Base-by-base conservation (phyloP, 305 asterid genomes). In the Fraxinus floribunda region DNA sequence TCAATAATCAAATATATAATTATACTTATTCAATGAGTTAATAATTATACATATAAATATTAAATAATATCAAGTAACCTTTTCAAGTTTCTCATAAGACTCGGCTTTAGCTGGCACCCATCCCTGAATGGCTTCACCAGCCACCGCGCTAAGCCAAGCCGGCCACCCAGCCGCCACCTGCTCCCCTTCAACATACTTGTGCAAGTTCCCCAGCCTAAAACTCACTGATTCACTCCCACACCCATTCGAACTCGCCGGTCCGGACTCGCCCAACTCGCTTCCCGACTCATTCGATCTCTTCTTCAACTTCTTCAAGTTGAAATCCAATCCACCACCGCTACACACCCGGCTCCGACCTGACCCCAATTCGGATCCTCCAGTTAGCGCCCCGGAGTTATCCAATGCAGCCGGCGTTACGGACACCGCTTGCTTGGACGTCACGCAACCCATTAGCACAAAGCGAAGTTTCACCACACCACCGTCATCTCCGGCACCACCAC, bases 91-190 rank as follows among this genome's bases (percentile, higher is more conserved):
- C 88, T 96, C 97, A 80, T 87, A 96, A 13, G 97, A 90, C 81
- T 96, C 99, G 1, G 98, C 93, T 83, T 87, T 86, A 20, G 90
- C 94, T 0, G 98, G 98, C 36, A 93, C 95, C 98, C 98, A 96
- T 2, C 99, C 99, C 36, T 93, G 98, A 87, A 96, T 94, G 79
- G 99, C 98, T 91, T 96, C 98, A 16, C 99, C 95, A 68, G 99
- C 99, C 76, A 96, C 99, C 84, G 98, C 97, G 88, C 93, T 93
- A 78, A 96, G 94, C 99, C 99, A 95, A 86, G 97, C 94, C 79
- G 99, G 99, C 99, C 99, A 95, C 8, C 99, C 99, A 34, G 98
- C 98, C 30, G 99, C 98, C 87, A 90, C 98, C 89, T 93, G 98
- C 79, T 95, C 99, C 32, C 97, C 97, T 76, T 91, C 98, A 71